A percentile compares a stretch with the other conserved stretches of the same genome.
These are phyloP conservation scores for Podila clonocystis DNA, from an alignment of 192 early-diverging fungal genomes.

Conservation along the genomic window DNA sequence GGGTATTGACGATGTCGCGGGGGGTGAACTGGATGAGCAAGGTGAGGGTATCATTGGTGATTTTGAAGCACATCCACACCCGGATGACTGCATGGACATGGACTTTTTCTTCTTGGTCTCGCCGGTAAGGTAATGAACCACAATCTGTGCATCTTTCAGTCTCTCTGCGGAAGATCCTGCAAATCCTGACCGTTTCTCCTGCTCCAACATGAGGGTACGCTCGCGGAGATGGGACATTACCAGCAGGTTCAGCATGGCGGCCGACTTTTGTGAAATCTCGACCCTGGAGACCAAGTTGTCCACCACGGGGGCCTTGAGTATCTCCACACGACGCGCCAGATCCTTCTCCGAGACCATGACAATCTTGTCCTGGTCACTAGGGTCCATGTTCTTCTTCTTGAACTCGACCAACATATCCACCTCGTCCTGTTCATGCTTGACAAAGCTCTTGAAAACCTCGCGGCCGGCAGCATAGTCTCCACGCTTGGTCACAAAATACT, in stretches of 20 bases:
- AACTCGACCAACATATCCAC: slow-evolving; percentile 7
- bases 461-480: slow-evolving; percentile 24
- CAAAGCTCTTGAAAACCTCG: slow-evolving; percentile 31
- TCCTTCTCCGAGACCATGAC: slow-evolving; percentile 19
- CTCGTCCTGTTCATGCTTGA: slow-evolving; percentile 17
- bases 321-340: slow-evolving; percentile 3
- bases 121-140: slow-evolving; percentile 32
- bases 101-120: slow-evolving; percentile 6
- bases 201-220: slow-evolving; percentile 16
- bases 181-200: slow-evolving; percentile 30
- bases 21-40: not conserved
- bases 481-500: slow-evolving; percentile 28
- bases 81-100: not conserved
- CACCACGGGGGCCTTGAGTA: slow-evolving; percentile 5
- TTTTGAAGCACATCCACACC: slow-evolving; percentile 1
- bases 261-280: slow-evolving; percentile 22
- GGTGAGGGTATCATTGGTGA: slow-evolving; percentile 4
- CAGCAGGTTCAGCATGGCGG: slow-evolving; percentile 37
- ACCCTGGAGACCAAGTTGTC: slow-evolving; percentile 25
- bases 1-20: not conserved
- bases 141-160: slow-evolving; percentile 22
- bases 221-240: slow-evolving; percentile 32
- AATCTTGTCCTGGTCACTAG: not conserved
- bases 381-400: not conserved
- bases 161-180: slow-evolving; percentile 20